Conservation (phyloP, 345 rosid species). For the Pseudoturritis turrita region DNA sequence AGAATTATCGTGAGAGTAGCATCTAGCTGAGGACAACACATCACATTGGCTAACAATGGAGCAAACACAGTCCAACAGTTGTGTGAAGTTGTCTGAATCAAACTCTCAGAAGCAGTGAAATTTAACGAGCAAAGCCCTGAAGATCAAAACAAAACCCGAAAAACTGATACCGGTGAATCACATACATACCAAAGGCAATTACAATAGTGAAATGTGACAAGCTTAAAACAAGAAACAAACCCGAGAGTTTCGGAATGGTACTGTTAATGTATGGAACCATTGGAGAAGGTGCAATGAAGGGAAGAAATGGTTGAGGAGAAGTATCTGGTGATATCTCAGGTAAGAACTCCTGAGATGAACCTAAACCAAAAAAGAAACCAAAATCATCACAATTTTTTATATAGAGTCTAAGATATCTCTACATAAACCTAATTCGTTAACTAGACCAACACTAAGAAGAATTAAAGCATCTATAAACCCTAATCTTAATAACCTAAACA, state of each 20-base stretch:
- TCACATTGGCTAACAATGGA: slow-evolving; percentile 79
- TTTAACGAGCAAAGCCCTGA: slow-evolving; percentile 72
- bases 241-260: slow-evolving; percentile 74
- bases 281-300: slow-evolving; percentile 89
- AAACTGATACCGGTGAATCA: background rate
- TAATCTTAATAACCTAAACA: slow-evolving; percentile 9
- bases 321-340: slow-evolving; percentile 68
- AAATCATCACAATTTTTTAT: background rate
- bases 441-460: background rate
- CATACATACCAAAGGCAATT: too few species aligned
- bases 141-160: background rate
- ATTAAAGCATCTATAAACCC: background rate
- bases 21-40: slow-evolving; percentile 93
- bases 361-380: slow-evolving; percentile 34
- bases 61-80: slow-evolving; percentile 83
- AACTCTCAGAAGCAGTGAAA: slow-evolving; percentile 61
- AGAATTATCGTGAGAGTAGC: slow-evolving; percentile 74
- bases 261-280: slow-evolving; percentile 68
- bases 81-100: slow-evolving; percentile 71
- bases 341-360: slow-evolving; percentile 47
- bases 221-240: slow-evolving; percentile 33
- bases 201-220: background rate
- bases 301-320: slow-evolving; percentile 87
- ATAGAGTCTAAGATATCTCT: background rate
- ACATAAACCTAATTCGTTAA: background rate